phyloP scores from a whole-genome alignment of 352 stramenopile genomes.

The Phytophthora pseudosyringae region DNA sequence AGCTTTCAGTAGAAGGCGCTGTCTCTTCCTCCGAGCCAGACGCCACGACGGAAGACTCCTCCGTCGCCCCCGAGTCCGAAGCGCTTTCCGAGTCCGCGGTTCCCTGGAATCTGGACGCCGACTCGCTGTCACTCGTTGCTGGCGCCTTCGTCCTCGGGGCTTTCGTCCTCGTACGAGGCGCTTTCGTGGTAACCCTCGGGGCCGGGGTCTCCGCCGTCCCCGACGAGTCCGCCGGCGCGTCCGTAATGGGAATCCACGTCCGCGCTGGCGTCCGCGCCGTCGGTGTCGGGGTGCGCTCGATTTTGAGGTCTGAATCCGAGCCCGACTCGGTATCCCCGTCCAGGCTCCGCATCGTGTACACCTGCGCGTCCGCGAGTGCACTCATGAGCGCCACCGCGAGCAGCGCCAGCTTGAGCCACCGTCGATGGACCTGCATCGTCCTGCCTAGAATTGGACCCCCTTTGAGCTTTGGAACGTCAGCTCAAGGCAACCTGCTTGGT shows the following conservation, averaged over 20 bases:
- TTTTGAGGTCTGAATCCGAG: slow-evolving; percentile 1
- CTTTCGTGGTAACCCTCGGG: slow-evolving; percentile 21
- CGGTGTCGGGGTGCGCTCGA: slow-evolving; percentile 17
- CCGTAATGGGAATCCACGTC: slow-evolving; percentile 36
- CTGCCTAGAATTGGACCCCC: slow-evolving; percentile 6
- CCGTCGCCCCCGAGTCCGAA: slow-evolving; percentile 18
- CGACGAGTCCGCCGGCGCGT: slow-evolving; percentile 23
- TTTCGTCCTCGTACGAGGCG: slow-evolving; percentile 25
- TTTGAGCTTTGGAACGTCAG: not conserved
- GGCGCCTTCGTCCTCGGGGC: slow-evolving; percentile 15
- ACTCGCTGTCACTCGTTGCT: slow-evolving; percentile 11
- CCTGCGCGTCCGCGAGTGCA: slow-evolving; percentile 18
- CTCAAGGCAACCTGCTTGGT: slow-evolving; percentile 11
- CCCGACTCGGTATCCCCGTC: slow-evolving; percentile 3
- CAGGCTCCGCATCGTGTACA: slow-evolving; percentile 33
- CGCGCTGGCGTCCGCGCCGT: slow-evolving; percentile 17
- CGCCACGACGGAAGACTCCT: not conserved
- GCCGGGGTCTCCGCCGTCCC: slow-evolving; percentile 24
- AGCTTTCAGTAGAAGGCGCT: not conserved
- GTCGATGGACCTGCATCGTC: slow-evolving; percentile 34
- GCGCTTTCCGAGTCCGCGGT: slow-evolving; percentile 6
- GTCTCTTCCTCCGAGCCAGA: slow-evolving; percentile 4
- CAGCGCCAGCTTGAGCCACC: slow-evolving; percentile 35
- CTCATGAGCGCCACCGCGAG: slow-evolving; percentile 8
- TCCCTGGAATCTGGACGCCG: slow-evolving; percentile 20